These are phyloP conservation scores for Penicillium psychrosexuale DNA, from an alignment of 2,329 filamentous ascomycete genomes.

Conservation along the genomic window DNA sequence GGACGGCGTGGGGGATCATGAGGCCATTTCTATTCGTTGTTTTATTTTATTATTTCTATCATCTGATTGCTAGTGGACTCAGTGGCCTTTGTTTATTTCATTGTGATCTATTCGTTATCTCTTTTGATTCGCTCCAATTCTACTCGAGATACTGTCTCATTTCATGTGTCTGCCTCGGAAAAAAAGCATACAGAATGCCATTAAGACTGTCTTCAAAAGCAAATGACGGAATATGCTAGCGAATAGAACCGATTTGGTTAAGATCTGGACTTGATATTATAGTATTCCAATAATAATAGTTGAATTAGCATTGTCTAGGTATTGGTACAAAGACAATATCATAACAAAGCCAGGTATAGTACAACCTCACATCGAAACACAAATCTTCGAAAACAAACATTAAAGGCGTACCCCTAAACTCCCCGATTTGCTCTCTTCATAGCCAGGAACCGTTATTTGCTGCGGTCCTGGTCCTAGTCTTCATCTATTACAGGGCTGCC, in stretches of 20 bases:
- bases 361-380: background rate
- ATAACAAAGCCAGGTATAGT: background rate
- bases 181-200: constrained; percentile 19
- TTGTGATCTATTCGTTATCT: constrained; percentile 9
- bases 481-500: constrained; percentile 14
- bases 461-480: constrained; percentile 16
- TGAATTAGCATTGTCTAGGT: background rate
- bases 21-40: constrained; percentile 1
- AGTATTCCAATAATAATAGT: background rate
- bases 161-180: background rate
- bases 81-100: constrained; percentile 7
- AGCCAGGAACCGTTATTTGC: constrained; percentile 25
- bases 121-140: background rate
- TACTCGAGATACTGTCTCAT: background rate
- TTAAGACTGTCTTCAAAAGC: constrained; percentile 5
- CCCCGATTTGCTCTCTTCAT: constrained; percentile 18
- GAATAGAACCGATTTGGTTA: background rate
- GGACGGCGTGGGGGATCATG: constrained; percentile 35
- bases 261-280: constrained; percentile 1
- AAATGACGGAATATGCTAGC: background rate
- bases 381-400: background rate
- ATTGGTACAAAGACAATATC: background rate
- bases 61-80: background rate
- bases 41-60: background rate
- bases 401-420: constrained; percentile 8